Percentiles rank a stretch among this genome's conserved stretches.
phyloP scores from a whole-genome alignment of 75 land plant species.

The Cunninghamia lanceolata region DNA sequence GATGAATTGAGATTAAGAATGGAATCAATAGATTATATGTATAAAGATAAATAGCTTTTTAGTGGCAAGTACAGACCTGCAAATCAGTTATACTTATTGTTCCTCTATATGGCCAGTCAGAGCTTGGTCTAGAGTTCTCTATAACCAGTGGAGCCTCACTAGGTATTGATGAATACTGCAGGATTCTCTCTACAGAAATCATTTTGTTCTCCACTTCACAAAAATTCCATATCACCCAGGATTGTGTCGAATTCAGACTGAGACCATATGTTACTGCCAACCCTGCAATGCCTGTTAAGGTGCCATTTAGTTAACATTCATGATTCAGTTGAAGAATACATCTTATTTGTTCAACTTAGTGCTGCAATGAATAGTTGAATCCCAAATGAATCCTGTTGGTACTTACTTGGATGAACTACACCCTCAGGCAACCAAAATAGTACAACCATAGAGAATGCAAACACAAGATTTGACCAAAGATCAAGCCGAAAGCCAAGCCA shows the following conservation, averaged over 20 bases:
- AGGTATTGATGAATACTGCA: conserved; percentile 63
- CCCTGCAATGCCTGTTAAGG: conserved; percentile 66
- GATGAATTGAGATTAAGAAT: neutral
- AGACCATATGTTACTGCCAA: conserved; percentile 84
- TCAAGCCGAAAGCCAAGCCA: conserved; percentile 90
- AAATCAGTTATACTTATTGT: conserved; percentile 45
- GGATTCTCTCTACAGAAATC: conserved; percentile 81
- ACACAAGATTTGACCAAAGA: conserved; percentile 53
- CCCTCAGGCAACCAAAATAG: conserved; percentile 56
- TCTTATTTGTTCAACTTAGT: neutral
- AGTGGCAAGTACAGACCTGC: conserved; percentile 37
- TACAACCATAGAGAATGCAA: conserved; percentile 64
- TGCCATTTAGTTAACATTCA: neutral
- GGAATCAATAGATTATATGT: neutral
- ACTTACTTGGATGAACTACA: conserved; percentile 58
- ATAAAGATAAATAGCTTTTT: neutral
- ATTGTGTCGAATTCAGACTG: conserved; percentile 54
- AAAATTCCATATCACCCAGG: conserved; percentile 56
- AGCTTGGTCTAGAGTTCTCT: conserved; percentile 33
- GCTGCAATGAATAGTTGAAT: neutral
- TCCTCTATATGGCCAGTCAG: conserved; percentile 70
- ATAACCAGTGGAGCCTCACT: conserved; percentile 75
- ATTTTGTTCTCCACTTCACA: conserved; percentile 80
- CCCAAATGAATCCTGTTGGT: neutral
- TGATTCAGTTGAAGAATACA: neutral